phyloP scores from a whole-genome alignment of 1,284 basidiomycete genomes.

The Leccinum variabile region DNA sequence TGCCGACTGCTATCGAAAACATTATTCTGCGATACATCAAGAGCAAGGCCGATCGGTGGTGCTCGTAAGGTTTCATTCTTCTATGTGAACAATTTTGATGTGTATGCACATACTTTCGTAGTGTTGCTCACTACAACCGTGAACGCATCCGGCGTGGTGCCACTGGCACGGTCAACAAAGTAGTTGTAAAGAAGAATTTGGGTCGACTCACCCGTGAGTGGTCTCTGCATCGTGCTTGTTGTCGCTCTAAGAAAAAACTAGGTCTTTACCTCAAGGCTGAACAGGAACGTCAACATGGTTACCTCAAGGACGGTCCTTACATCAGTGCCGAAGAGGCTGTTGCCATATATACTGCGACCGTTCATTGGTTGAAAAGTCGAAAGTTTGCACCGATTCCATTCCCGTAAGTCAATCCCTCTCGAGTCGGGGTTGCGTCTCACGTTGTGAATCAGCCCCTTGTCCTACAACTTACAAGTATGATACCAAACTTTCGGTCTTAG shows the following conservation, averaged over 20 bases:
- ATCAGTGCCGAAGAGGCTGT: slow-evolving; percentile 97
- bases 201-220: slow-evolving; percentile 81
- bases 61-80: slow-evolving; percentile 62
- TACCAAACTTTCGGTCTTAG: too few relatives aligned
- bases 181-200: slow-evolving; percentile 95
- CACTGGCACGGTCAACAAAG: slow-evolving; percentile 92
- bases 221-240: not conserved
- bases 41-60: slow-evolving; percentile 99
- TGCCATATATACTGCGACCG: slow-evolving; percentile 96
- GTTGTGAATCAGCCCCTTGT: slow-evolving; percentile 56
- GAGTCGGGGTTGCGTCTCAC: not conserved
- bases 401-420: slow-evolving; percentile 55
- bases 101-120: slow-evolving; percentile 21
- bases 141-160: slow-evolving; percentile 95
- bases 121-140: slow-evolving; percentile 90
- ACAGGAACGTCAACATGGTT: slow-evolving; percentile 95
- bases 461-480: slow-evolving; percentile 90
- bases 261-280: slow-evolving; percentile 92
- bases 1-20: slow-evolving; percentile 44
- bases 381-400: slow-evolving; percentile 98
- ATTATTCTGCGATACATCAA: slow-evolving; percentile 99
- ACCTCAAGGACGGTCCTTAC: slow-evolving; percentile 96
- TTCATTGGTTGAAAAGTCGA: slow-evolving; percentile 95
- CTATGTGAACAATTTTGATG: not conserved
- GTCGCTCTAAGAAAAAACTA: slow-evolving; percentile 27